Evolutionary conservation across 495 filamentous ascomycete genomes (phyloP), one percentile per base, ranked within the genome.

Genomic region (Penicilliopsis zonata): DNA sequence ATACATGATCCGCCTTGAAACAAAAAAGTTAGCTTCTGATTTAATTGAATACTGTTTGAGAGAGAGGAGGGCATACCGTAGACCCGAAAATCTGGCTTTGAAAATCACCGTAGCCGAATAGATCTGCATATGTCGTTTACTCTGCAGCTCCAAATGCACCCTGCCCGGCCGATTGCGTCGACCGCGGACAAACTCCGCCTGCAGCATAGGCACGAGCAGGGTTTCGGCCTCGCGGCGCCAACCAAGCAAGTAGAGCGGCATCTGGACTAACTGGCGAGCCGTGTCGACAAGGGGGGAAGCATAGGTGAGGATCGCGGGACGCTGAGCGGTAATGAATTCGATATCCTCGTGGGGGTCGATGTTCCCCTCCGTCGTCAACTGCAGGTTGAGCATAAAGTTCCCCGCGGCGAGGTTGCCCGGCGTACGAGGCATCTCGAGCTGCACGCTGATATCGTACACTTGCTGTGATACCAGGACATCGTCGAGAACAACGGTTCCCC

Each of bases 311-410:
- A 78, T 74, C 1, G 72, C 77, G 2, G 80, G 67, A 2, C 82
- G 67, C 3, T 75, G 63, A 3, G 70, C 69, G 15, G 43, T 58
- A n/a, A n/a, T n/a, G n/a, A n/a, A n/a, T n/a, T n/a, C n/a, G n/a
- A n/a, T n/a, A n/a, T n/a, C n/a, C 10, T 58, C 49, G 10, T 66
- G 50, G 10, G 56, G 19, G 33, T 53, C 22, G 28, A 46, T 34
- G n/a, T 9, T 13, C 18, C 55, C 53, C 13, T 35, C 36, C 22
- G 46, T 39, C 13, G 47, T 31, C 9, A 88, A 63, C 10, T 71
- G 59, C n/a, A 95, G 59, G 31, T 84, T 76, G 9, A 94, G 59
- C 87, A 96, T 96, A 67, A 96, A 96, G 57, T 95, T 95, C 13
- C 88, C 90, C 5, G 53, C 53, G 8, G 49, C 61, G 59, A 69